These are phyloP conservation scores for Delonix regia DNA, from an alignment of 306 rosid genomes.

Conservation along the genomic window DNA sequence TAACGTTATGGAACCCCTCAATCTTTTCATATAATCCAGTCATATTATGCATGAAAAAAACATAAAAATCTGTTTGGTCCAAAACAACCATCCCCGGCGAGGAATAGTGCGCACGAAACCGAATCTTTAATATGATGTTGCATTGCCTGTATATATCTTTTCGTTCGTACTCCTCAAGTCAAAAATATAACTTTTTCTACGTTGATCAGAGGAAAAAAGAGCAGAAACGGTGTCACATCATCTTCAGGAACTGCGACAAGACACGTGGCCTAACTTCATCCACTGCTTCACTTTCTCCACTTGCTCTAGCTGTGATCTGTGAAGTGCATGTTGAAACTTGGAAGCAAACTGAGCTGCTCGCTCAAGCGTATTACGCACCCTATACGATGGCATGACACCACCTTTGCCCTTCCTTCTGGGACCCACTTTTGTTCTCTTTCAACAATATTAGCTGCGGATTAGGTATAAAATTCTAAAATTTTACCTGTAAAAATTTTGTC, in stretches of 20 bases:
- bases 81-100: not conserved
- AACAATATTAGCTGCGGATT: not conserved
- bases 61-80: not conserved
- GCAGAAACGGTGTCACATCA: not conserved
- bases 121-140: too few species aligned
- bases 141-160: not conserved
- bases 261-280: not conserved
- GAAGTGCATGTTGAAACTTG: not conserved
- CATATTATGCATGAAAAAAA: not conserved
- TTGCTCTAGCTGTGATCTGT: not conserved
- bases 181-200: conserved; percentile 3
- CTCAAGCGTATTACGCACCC: not conserved
- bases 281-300: not conserved
- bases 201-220: not conserved
- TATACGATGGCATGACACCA: conserved; percentile 24
- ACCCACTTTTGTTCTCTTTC: not conserved
- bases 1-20: too few species aligned
- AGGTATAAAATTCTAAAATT: not conserved
- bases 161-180: not conserved
- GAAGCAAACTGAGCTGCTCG: not conserved
- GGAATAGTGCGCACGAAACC: not conserved
- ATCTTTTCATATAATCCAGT: too few species aligned
- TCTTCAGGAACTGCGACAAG: not conserved
- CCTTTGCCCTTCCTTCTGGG: not conserved
- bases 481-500: too few species aligned